Base-by-base conservation (phyloP, 164 flowering plant genomes). In the Aristolochia californica region DNA sequence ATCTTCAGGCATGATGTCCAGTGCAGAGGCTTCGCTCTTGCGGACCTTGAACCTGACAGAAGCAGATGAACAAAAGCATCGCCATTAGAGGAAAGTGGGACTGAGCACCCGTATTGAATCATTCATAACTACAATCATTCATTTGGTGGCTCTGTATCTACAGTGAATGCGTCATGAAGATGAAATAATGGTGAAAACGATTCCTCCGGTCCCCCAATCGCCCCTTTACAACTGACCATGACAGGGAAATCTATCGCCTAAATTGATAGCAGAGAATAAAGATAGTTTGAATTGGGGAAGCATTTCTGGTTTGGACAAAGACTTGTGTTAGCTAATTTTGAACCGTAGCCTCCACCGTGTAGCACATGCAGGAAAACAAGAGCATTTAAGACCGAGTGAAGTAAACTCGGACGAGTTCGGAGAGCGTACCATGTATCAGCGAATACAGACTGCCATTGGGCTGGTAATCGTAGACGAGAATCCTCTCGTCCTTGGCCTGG, bases 1-100 rank as follows among this genome's bases (percentile, higher is more conserved):
- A 93, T 90, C 62, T 93, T 93, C 61, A 93, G 67, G 75, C 99
- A 89, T 27, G 97, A 89, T 9, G 97, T 93, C 99, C 99, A 93
- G 72, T 93, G 98, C 1, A 93, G 80, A 21, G 98, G 98, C 78
- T 82, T 93, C 15, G 95, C 86, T 55, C 86, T 74, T 7, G 82
- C 48, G 52, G 97, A 88, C 70, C 77, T 93, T 23, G 95, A 78
- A 59, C 91, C 98, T 93, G 76, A 7, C 38, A 16, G n/a, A 47
- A n/a, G 18, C 50, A 47, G 22, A 20, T 47, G 18, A 47, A n/a
- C 18, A 47, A 17, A 16, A 47, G 22, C 50, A 47, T 17, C 22
- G 5, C 13, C 30, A 15, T 5, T 14, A 38, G 9, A 56, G 4
- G 9, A n/a, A 56, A 38, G 26, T 11, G 26, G 15, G 48, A 7